phyloP scores from a whole-genome alignment of 805 yeast species.

The Phaffomyces thermotolerans region DNA sequence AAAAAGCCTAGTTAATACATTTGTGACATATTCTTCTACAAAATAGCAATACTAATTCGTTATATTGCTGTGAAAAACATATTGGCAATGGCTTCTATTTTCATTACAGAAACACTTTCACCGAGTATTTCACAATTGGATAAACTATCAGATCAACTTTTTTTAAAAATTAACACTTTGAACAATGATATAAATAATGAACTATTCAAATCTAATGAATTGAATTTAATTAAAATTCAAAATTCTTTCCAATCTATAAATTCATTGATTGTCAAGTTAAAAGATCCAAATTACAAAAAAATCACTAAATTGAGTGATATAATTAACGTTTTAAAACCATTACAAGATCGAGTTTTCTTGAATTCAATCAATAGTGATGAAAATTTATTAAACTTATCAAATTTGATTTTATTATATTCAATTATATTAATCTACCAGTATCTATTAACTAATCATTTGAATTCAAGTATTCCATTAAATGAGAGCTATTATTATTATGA shows the following conservation, averaged over 20 bases:
- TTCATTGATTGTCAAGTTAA: not conserved
- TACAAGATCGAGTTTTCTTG: not conserved
- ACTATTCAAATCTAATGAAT: not conserved
- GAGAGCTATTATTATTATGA: constrained; percentile 45
- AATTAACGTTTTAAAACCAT: constrained; percentile 3
- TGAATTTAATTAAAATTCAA: constrained; percentile 1
- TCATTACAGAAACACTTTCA: constrained; percentile 4
- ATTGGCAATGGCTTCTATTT: constrained; percentile 1
- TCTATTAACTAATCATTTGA: constrained; percentile 28
- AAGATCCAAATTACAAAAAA: not conserved
- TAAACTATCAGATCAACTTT: constrained; percentile 1
- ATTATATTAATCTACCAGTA: constrained; percentile 29
- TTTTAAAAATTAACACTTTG: not conserved
- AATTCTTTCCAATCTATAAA: constrained; percentile 1
- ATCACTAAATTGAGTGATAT: not conserved
- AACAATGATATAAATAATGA: too few relatives aligned
- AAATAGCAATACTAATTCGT: too few relatives aligned
- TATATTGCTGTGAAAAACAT: too few relatives aligned
- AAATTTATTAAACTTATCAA: constrained; percentile 16
- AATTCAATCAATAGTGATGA: not conserved
- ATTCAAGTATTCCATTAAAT: constrained; percentile 34
- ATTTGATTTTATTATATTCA: constrained; percentile 26
- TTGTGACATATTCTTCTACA: too few relatives aligned
- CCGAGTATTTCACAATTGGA: constrained; percentile 3
- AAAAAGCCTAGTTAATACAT: too few relatives aligned